Percentiles rank a stretch among this genome's conserved stretches.
Conservation (phyloP, 441 rosid species). For the Metrosideros polymorpha region DNA sequence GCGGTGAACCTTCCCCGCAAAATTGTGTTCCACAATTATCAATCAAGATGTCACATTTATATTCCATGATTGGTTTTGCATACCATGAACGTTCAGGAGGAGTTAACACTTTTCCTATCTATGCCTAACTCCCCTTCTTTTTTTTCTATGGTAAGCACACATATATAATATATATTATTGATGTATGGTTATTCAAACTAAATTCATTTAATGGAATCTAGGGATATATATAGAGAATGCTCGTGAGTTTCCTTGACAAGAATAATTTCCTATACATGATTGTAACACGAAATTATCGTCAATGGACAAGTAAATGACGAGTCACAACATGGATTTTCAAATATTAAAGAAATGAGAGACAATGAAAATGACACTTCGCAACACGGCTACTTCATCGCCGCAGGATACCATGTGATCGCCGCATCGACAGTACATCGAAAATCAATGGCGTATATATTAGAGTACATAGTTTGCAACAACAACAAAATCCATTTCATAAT, state of each 20-base stretch:
- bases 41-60: background rate
- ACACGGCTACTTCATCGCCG: rapidly evolving
- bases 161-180: background rate
- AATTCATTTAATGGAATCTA: no score
- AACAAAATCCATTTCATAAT: background rate
- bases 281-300: background rate
- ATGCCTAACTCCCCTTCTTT: no score
- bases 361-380: no score
- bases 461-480: background rate
- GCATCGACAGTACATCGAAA: background rate
- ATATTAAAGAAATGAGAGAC: background rate
- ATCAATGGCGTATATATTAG: background rate
- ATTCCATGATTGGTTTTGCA: rapidly evolving
- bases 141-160: no score
- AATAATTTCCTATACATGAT: background rate
- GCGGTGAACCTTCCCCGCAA: rapidly evolving
- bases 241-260: background rate
- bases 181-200: no score
- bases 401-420: background rate
- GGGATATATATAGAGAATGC: background rate
- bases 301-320: background rate
- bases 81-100: no score
- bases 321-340: background rate
- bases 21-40: background rate
- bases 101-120: no score